Conservation (phyloP, 1,284 basidiomycete species). For the Irpex lacteus region DNA sequence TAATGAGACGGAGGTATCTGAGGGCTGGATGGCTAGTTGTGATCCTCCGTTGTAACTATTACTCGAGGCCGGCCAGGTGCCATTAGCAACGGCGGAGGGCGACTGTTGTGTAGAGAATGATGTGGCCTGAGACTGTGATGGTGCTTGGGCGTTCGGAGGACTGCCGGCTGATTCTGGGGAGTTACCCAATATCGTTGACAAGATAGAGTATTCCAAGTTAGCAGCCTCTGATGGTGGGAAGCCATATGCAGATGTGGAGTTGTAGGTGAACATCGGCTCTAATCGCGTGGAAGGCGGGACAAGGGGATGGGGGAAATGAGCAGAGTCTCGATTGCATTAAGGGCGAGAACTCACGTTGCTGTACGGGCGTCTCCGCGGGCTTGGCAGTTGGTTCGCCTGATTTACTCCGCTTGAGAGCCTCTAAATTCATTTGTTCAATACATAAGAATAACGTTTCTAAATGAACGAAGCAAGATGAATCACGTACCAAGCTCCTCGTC, state of each 20-base stretch:
- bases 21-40: constrained; percentile 37
- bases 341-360: constrained; percentile 23
- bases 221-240: constrained; percentile 84
- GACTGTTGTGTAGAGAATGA: constrained; percentile 20
- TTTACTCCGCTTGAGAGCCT: constrained; percentile 59
- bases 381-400: constrained; percentile 30
- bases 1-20: constrained; percentile 33
- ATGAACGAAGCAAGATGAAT: constrained; percentile 2
- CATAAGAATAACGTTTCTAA: constrained; percentile 20
- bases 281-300: constrained; percentile 30
- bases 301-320: neutral
- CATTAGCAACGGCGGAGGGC: constrained; percentile 28
- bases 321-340: neutral
- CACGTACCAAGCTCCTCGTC: constrained; percentile 85
- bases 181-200: constrained; percentile 87
- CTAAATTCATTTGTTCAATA: constrained; percentile 37
- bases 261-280: constrained; percentile 64
- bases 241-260: constrained; percentile 59
- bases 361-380: constrained; percentile 24
- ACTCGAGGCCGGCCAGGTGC: constrained; percentile 38
- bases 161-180: constrained; percentile 53
- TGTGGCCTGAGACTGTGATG: constrained; percentile 7
- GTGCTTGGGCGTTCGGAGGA: constrained; percentile 22
- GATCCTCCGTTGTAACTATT: constrained; percentile 20
- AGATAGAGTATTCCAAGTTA: constrained; percentile 89